Conservation (phyloP, 495 filamentous ascomycete species). For the Amniculicola lignicola region DNA sequence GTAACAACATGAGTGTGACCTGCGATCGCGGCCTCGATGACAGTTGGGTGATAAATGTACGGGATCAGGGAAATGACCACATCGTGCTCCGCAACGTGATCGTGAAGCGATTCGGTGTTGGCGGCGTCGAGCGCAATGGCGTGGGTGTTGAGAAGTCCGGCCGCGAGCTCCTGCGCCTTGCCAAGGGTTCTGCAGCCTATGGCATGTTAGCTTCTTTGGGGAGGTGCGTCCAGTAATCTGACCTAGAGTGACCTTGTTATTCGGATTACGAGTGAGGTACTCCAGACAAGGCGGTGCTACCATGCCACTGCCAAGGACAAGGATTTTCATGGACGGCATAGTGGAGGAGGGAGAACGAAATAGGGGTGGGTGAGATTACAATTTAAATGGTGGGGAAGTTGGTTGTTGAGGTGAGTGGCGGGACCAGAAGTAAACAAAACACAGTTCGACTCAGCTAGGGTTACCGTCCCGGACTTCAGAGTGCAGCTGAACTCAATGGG, state of each 20-base stretch:
- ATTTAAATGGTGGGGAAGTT: too few relatives aligned
- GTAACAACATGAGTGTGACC: constrained; percentile 22
- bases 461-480: too few relatives aligned
- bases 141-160: background rate
- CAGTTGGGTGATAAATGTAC: constrained; percentile 21
- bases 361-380: too few relatives aligned
- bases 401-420: too few relatives aligned
- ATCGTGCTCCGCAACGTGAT: constrained; percentile 7
- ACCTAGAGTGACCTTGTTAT: constrained; percentile 8
- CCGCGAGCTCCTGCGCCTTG: background rate
- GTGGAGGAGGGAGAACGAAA: too few relatives aligned
- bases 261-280: constrained; percentile 4
- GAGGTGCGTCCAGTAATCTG: background rate
- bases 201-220: background rate
- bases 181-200: background rate
- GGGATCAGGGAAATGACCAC: constrained; percentile 30
- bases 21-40: constrained; percentile 28
- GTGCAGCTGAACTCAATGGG: too few relatives aligned
- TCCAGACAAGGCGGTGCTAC: constrained; percentile 8
- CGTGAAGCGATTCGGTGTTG: background rate
- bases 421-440: too few relatives aligned
- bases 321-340: too few relatives aligned
- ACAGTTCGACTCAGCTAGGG: too few relatives aligned
- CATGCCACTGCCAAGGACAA: constrained; percentile 13
- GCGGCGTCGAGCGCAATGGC: constrained; percentile 9